These are phyloP conservation scores for Nemania abortiva DNA, from an alignment of 2,329 filamentous ascomycete genomes.

Conservation along the genomic window DNA sequence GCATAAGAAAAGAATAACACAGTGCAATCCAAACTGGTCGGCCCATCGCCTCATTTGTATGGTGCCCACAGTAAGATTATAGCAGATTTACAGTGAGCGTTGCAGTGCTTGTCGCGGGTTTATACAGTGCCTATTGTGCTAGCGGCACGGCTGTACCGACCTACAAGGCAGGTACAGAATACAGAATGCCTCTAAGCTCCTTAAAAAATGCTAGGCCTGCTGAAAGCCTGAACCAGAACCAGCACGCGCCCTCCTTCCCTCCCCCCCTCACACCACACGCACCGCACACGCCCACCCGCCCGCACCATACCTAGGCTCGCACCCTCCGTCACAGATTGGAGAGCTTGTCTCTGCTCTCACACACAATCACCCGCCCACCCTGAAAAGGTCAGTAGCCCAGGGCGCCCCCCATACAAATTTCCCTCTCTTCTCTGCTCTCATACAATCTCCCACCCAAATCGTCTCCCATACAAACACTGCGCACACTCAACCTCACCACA, in stretches of 20 bases:
- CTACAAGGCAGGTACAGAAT: background rate
- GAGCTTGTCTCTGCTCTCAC: conserved; percentile 52
- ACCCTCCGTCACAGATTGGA: conserved; percentile 47
- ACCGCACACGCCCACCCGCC: conserved; percentile 14
- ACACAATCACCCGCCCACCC: conserved; percentile 73
- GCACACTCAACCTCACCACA: conserved; percentile 59
- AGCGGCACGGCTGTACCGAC: background rate
- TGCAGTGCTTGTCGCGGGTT: conserved; percentile 8
- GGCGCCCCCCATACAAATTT: conserved; percentile 67
- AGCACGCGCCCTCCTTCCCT: conserved; percentile 26
- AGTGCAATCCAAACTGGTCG: conserved; percentile 4
- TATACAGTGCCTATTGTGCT: conserved; percentile 24
- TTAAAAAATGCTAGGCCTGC: conserved; percentile 20
- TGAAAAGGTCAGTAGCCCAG: conserved; percentile 69
- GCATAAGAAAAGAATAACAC: conserved; percentile 20
- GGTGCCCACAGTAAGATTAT: conserved; percentile 24
- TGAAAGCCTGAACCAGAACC: conserved; percentile 26
- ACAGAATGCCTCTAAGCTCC: conserved; percentile 2
- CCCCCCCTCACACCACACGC: conserved; percentile 27
- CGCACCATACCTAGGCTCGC: conserved; percentile 40
- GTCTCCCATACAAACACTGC: conserved; percentile 63
- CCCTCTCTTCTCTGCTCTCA: conserved; percentile 68
- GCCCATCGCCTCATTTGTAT: conserved; percentile 11
- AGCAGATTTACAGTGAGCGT: conserved; percentile 15
- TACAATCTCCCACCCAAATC: conserved; percentile 69